Evolutionary conservation across 2,329 filamentous ascomycete genomes (phyloP).

Genomic region (Pseudocercospora fijiensis): DNA sequence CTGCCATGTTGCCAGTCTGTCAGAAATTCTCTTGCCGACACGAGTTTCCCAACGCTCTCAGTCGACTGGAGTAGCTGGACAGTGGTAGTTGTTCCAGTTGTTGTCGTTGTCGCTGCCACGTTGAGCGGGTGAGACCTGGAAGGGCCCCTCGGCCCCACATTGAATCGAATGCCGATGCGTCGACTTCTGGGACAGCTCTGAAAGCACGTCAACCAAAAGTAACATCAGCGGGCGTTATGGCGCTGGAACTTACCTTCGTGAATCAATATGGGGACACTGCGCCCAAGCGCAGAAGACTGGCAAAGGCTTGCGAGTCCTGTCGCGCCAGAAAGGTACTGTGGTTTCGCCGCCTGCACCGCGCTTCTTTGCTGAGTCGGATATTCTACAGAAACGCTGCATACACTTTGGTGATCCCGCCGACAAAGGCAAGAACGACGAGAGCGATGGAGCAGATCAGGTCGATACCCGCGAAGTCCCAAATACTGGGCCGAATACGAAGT

Average conservation of each 20-base stretch:
- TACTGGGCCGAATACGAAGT: neutral
- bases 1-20: constrained; percentile 15
- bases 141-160: neutral
- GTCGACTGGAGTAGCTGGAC: no score
- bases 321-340: constrained; percentile 36
- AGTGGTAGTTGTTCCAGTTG: neutral
- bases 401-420: constrained; percentile 28
- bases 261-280: constrained; percentile 36
- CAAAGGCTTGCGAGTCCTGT: constrained; percentile 38
- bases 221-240: constrained; percentile 5
- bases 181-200: neutral
- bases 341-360: neutral
- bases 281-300: constrained; percentile 36
- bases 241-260: constrained; percentile 38
- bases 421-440: constrained; percentile 7
- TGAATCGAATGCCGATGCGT: neutral
- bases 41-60: no score
- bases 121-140: neutral
- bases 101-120: neutral
- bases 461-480: constrained; percentile 9
- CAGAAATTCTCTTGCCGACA: neutral
- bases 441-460: constrained; percentile 4
- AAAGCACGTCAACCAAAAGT: neutral
- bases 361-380: constrained; percentile 7
- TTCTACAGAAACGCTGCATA: constrained; percentile 39